A percentile compares a stretch with the other conserved stretches of the same genome.
Conservation (phyloP, 2,329 filamentous ascomycete genomes). For the Aaosphaeria arxii region DNA sequence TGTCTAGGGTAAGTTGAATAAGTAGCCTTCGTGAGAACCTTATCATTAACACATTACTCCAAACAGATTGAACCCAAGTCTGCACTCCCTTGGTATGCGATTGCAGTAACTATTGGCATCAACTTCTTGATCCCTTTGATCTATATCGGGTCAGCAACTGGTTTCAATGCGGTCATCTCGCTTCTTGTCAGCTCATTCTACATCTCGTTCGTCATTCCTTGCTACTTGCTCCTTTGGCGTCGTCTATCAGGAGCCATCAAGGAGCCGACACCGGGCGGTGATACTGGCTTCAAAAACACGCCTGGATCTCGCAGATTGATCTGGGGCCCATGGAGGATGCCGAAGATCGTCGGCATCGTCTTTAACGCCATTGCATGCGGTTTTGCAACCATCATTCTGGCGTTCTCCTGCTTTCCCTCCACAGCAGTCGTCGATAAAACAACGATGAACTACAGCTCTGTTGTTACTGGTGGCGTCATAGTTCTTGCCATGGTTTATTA, state of each 20-base stretch:
- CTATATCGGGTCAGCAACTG: slow-evolving; percentile 42
- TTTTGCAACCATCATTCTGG: neutral
- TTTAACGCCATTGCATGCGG: neutral
- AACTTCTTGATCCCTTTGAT: slow-evolving; percentile 45
- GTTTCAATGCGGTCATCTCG: slow-evolving; percentile 27
- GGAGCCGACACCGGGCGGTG: neutral
- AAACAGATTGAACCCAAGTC: neutral
- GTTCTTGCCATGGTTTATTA: neutral
- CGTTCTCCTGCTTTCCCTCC: neutral
- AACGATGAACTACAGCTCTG: slow-evolving; percentile 1
- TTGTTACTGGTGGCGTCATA: neutral
- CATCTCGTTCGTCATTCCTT: neutral
- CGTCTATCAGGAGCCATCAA: neutral
- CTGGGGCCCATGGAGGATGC: slow-evolving; percentile 1
- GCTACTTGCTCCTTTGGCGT: neutral
- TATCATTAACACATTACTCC: neutral
- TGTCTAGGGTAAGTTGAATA: neutral
- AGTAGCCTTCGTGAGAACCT: neutral
- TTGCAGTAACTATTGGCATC: slow-evolving; percentile 19
- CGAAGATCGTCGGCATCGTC: neutral
- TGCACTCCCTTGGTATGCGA: slow-evolving; percentile 23
- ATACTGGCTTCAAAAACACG: neutral
- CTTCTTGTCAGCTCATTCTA: neutral
- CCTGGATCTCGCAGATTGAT: neutral
- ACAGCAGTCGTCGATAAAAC: neutral